Evolutionary conservation across 1,139 yeast genomes (phyloP), one percentile per base, ranked within the genome.

Genomic region (Saccharomyces hybrid): DNA sequence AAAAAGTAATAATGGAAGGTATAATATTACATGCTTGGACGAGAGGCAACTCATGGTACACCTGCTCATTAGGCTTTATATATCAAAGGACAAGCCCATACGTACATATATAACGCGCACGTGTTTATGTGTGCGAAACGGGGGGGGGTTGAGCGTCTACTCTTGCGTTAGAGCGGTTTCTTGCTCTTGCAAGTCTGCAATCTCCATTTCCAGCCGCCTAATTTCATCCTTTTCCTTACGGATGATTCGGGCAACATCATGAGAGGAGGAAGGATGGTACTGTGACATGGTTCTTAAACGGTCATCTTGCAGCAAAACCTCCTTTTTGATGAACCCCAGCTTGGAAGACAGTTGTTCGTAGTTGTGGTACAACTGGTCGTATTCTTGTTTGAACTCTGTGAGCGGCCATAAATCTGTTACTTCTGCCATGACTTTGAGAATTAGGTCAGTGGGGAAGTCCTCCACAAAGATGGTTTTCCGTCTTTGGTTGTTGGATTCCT

Each of bases 401-500:
- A 65, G 53, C 1, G 71, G 70, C 69, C 70, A 67, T 44, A 65
- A 56, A 1, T 56, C 60, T 11, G 64, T 60, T 14, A 68, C 58
- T 48, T 66, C 70, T 44, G 60, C 55, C n/a, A 67, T 54, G 1
- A 68, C 62, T 16, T 59, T 54, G 5, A 68, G 55, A 3, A 68
- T 60, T 3, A 61, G 52, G 20, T 64, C 62, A 2, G 60, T 55
- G 28, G 69, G 62, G 51, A 67, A 67, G 55, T 66, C 70, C 50
- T 67, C 69, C 4, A 66, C 69, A 55, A 67, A 67, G 57, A 67
- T 58, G 2, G 71, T 67, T 51, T 59, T 65, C 42, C 69, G 57
- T 55, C 67, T 59, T n/a, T 50, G 47, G 25, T 54, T 60, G 2
- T 56, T 56, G 16, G 55, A 48, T 7, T 51, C 53, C 4, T 55